Conservation (phyloP, 1,139 yeast genomes). For the Debaryomyces sp. region DNA sequence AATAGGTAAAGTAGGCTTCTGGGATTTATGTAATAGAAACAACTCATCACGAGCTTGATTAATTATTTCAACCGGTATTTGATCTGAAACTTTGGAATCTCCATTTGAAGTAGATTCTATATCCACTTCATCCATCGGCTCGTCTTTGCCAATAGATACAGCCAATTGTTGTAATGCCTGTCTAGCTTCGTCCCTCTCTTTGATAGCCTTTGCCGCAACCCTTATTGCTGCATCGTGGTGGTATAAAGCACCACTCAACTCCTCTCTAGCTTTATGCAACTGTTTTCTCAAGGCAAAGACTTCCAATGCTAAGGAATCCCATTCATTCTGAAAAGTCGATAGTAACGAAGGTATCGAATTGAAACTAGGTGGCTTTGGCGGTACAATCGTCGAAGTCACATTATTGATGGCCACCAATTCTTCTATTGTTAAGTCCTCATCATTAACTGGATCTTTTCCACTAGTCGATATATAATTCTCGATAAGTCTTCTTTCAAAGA, state of each 20-base stretch:
- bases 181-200: constrained; percentile 75
- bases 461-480: constrained; percentile 64
- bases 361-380: constrained; percentile 53
- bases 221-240: constrained; percentile 89
- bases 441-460: constrained; percentile 76
- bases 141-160: constrained; percentile 28
- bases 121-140: constrained; percentile 7
- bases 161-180: constrained; percentile 56
- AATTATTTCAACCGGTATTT: constrained; percentile 28
- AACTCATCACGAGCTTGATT: constrained; percentile 39
- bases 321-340: constrained; percentile 78
- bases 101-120: constrained; percentile 9
- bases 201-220: constrained; percentile 74
- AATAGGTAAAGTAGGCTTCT: constrained; percentile 38
- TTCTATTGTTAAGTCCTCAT: constrained; percentile 57
- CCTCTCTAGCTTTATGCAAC: constrained; percentile 65
- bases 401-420: constrained; percentile 58
- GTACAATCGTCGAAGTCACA: constrained; percentile 24
- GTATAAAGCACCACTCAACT: constrained; percentile 75
- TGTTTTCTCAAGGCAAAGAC: constrained; percentile 76
- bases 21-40: constrained; percentile 45
- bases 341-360: constrained; percentile 80
- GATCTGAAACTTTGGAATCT: background rate
- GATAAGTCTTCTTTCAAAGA: constrained; percentile 69
- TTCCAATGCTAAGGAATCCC: constrained; percentile 88